phyloP scores from a whole-genome alignment of 169 alveolate genomes.

The Plasmodium gallinaceum region DNA sequence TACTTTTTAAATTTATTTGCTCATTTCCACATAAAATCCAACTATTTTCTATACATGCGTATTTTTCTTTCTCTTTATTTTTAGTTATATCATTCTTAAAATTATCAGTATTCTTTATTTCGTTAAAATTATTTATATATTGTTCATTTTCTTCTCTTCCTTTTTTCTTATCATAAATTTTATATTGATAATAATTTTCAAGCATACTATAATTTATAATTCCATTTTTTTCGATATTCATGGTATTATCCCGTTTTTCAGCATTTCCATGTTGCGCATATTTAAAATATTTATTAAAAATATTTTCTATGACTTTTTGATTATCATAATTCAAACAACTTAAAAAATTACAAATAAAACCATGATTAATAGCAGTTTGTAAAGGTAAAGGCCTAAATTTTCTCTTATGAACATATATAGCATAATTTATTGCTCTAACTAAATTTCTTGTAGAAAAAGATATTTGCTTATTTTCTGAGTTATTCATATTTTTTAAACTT shows the following conservation, averaged over 20 bases:
- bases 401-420: slow-evolving; percentile 57
- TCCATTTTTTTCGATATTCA: slow-evolving; percentile 67
- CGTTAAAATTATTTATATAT: background rate
- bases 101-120: background rate
- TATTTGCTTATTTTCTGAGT: slow-evolving; percentile 38
- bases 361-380: slow-evolving; percentile 34
- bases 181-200: slow-evolving; percentile 47
- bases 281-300: slow-evolving; percentile 62
- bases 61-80: slow-evolving; percentile 51
- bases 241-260: background rate
- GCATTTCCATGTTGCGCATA: background rate
- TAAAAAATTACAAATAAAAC: slow-evolving; percentile 56
- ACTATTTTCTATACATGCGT: slow-evolving; percentile 73
- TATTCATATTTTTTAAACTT: slow-evolving; percentile 38
- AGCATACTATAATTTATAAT: slow-evolving; percentile 20
- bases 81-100: slow-evolving; percentile 49
- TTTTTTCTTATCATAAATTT: slow-evolving; percentile 18
- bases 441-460: slow-evolving; percentile 72
- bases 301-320: slow-evolving; percentile 34
- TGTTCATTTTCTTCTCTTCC: slow-evolving; percentile 14
- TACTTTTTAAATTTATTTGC: slow-evolving; percentile 39
- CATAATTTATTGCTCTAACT: slow-evolving; percentile 62
- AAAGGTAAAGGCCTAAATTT: slow-evolving; percentile 36
- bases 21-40: slow-evolving; percentile 67
- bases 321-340: slow-evolving; percentile 33